Conservation (phyloP, 805 yeast genomes). For the Pichia kluyveri region DNA sequence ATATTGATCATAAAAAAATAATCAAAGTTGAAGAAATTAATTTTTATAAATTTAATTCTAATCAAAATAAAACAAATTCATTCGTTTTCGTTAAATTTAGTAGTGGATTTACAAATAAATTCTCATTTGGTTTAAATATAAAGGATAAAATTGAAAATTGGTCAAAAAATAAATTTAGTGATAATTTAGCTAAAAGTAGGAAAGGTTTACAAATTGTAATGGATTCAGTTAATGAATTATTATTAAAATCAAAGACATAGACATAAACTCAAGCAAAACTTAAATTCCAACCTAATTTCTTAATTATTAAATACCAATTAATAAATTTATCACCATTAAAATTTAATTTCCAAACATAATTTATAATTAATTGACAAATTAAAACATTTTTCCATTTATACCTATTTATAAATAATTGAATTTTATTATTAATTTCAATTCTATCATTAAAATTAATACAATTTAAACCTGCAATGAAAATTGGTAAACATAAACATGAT, state of each 20-base stretch:
- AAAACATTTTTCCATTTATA: conserved; percentile 59
- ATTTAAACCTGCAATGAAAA: conserved; percentile 70
- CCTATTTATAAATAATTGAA: conserved; percentile 48
- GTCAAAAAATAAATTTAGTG: conserved; percentile 63
- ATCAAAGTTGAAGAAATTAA: conserved; percentile 74
- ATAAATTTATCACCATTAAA: conserved; percentile 49
- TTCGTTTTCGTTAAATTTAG: conserved; percentile 52
- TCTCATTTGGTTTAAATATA: conserved; percentile 37
- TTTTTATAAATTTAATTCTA: conserved; percentile 34
- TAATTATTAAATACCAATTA: conserved; percentile 66
- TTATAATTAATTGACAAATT: conserved; percentile 35
- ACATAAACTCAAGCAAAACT: conserved; percentile 61
- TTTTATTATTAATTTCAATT: conserved; percentile 38
- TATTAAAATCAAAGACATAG: conserved; percentile 2
- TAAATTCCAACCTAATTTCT: conserved; percentile 65
- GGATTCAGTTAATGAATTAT: conserved; percentile 31
- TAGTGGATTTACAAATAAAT: conserved; percentile 44
- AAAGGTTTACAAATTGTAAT: conserved; percentile 73
- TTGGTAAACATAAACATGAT: conserved; percentile 65
- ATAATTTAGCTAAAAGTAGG: conserved; percentile 56
- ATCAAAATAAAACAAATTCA: conserved; percentile 33
- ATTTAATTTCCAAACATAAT: conserved; percentile 39
- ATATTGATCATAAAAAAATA: conserved; percentile 74
- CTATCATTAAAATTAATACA: conserved; percentile 47
- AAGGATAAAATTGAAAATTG: conserved; percentile 72